Evolutionary conservation across 208 protist genomes (phyloP), one percentile per base, ranked within the genome.

Genomic region (Leishmania arabica): DNA sequence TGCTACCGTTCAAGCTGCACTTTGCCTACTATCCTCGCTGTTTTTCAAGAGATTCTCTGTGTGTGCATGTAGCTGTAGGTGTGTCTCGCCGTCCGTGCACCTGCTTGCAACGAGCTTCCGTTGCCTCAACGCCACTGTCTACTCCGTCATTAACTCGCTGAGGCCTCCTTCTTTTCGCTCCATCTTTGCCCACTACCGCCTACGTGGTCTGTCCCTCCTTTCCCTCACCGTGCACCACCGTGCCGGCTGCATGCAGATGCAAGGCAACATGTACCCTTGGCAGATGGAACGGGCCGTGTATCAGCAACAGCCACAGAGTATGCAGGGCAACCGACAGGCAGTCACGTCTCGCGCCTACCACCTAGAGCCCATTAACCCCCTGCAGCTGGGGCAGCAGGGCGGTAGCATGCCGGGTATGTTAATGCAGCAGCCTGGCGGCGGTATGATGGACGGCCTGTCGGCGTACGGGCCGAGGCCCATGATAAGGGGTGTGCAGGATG

Each of bases 361-460:
- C 77, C 69, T 88, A 49, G 84, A 90, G 60, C 83, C 86, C n/a
- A 79, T 89, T 72, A 80, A 66, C 66, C 54, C 49, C 31, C 45
- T n/a, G 49, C 79, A 21, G 79, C 47, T 11, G 19, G 49, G 62
- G 21, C 77, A 80, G 51, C 70, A 75, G 42, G 40, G 56, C 21
- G 19, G 69, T 66, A 45, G 62, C 27, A 40, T 3, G 31, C 68
- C n/a, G 49, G 81, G n/a, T 49, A 76, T 88, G 65, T 86, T 88
- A 79, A 76, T 78, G 8, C 74, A 51, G 37, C 53, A 40, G 6
- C 11, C 53, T 64, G 53, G 56, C 21, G 56, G 54, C 40, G 51
- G 77, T 49, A 42, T 80, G 70, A 74, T 74, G 77, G 51, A 31
- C 51, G 77, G 77, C 69, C 62, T 80, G 76, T 58, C 49, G 49